Conservation (phyloP, 106 monocot genomes). For the Platanthera zijinensis region DNA sequence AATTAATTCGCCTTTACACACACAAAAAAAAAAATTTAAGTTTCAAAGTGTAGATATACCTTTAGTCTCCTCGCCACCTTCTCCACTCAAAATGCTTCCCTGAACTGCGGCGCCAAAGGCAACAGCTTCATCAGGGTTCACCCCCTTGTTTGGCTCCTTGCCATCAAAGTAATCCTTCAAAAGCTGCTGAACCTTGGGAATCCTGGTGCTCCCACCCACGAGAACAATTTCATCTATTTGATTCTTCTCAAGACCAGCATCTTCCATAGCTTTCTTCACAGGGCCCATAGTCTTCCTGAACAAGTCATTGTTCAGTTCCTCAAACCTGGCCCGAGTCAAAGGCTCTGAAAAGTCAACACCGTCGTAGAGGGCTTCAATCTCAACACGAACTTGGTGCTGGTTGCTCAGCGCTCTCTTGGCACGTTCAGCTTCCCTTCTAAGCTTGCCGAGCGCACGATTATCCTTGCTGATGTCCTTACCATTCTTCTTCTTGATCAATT, state of each 20-base stretch:
- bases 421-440: constrained; percentile 33
- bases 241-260: constrained; percentile 26
- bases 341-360: constrained; percentile 29
- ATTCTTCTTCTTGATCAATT: constrained; percentile 30
- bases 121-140: constrained; percentile 35
- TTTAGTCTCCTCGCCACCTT: constrained; percentile 33
- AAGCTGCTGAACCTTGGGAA: constrained; percentile 36
- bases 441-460: constrained; percentile 33
- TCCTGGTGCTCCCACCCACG: constrained; percentile 29
- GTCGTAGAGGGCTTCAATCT: constrained; percentile 26
- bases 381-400: constrained; percentile 31
- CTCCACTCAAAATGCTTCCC: constrained; percentile 30
- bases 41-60: constrained; percentile 5
- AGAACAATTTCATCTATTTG: constrained; percentile 38
- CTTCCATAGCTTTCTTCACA: constrained; percentile 30
- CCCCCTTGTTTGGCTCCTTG: constrained; percentile 29
- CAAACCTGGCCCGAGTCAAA: constrained; percentile 22
- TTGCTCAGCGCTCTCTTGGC: constrained; percentile 37
- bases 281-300: constrained; percentile 33
- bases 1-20: too few species aligned
- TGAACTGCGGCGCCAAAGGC: constrained; percentile 25
- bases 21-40: not conserved
- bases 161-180: constrained; percentile 32
- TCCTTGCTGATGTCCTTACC: constrained; percentile 43
- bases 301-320: constrained; percentile 29